Evolutionary conservation across 306 rosid genomes (phyloP).

Genomic region (Cercis canadensis): DNA sequence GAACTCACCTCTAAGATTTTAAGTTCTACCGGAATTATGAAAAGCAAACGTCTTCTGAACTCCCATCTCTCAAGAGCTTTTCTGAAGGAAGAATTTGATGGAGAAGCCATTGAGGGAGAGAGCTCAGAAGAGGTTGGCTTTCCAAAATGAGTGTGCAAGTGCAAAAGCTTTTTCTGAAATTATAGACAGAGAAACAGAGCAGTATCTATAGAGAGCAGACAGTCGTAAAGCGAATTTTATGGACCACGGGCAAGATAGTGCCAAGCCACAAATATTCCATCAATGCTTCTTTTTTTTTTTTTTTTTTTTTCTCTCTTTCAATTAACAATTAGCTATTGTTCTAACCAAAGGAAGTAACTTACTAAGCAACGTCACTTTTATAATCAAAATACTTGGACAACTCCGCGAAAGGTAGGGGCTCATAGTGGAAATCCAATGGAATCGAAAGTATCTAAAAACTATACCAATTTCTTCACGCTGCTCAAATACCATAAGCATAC

Average conservation of each 20-base stretch:
- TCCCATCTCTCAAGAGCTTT: conserved; percentile 9
- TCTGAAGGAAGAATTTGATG: neutral
- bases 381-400: conserved; percentile 9
- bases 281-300: no score
- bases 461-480: conserved; percentile 8
- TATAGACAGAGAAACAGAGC: neutral
- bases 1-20: neutral
- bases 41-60: conserved; percentile 21
- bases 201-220: neutral
- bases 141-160: neutral
- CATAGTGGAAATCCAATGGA: conserved; percentile 24
- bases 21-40: conserved; percentile 7
- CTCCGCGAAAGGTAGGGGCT: conserved; percentile 4
- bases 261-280: neutral
- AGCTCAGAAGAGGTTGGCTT: conserved; percentile 40
- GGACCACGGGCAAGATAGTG: neutral
- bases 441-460: conserved; percentile 17
- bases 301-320: no score
- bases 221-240: no score
- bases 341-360: conserved; percentile 13
- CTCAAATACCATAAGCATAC: neutral
- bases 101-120: conserved; percentile 35
- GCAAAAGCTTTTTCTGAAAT: neutral
- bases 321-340: neutral
- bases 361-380: conserved; percentile 20